Evolutionary conservation across 148 eudicot genomes (phyloP).

Genomic region (Spergularia bocconei): DNA sequence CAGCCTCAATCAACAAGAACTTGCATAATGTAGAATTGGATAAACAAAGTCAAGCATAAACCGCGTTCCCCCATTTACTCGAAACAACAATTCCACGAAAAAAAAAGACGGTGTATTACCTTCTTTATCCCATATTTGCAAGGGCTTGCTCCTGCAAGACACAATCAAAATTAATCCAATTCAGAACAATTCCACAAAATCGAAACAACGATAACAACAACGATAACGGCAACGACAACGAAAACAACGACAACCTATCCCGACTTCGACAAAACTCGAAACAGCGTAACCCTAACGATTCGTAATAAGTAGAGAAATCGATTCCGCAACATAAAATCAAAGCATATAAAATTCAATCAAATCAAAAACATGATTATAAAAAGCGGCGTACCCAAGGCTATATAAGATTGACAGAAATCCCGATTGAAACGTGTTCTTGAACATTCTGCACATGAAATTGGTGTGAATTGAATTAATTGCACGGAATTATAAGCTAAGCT

Average conservation of each 20-base stretch:
- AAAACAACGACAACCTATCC: neutral
- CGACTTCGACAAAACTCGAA: too few species aligned
- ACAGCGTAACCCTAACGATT: neutral
- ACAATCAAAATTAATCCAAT: neutral
- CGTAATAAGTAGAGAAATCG: neutral
- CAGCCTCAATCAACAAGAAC: too few species aligned
- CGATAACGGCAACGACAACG: neutral
- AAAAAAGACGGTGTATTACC: conserved; percentile 35
- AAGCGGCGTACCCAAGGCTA: conserved; percentile 10
- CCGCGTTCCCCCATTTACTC: neutral
- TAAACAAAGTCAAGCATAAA: too few species aligned
- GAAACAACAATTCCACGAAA: neutral
- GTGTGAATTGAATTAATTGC: too few species aligned
- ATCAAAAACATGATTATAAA: neutral
- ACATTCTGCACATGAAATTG: neutral
- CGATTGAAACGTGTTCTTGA: conserved; percentile 17
- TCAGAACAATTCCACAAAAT: conserved; percentile 1
- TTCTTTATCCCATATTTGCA: conserved; percentile 99
- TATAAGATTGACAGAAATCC: conserved; percentile 14
- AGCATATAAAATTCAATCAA: neutral
- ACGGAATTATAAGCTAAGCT: too few species aligned
- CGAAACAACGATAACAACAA: neutral
- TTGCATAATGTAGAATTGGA: too few species aligned
- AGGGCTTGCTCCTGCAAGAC: conserved; percentile 80
- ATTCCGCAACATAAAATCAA: neutral